These are phyloP conservation scores for Knoxdaviesia capensis DNA, from an alignment of 2,329 filamentous ascomycete genomes.

Conservation along the genomic window DNA sequence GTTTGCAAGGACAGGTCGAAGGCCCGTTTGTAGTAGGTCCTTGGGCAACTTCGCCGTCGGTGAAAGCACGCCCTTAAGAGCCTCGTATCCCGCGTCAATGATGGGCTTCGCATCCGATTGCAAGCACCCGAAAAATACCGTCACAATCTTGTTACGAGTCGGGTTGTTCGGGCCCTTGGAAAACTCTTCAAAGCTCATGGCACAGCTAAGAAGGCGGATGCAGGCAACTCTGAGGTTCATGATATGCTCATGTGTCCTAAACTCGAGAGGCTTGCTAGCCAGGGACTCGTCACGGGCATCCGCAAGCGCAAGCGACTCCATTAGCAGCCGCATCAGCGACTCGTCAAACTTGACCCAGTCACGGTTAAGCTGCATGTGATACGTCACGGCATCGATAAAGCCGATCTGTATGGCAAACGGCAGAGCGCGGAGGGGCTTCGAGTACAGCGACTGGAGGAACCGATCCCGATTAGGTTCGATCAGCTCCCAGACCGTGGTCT, in stretches of 20 bases:
- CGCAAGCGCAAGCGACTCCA: constrained; percentile 83
- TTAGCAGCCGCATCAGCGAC: constrained; percentile 68
- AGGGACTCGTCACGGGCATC: constrained; percentile 89
- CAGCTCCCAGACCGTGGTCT: constrained; percentile 68
- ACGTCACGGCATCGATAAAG: constrained; percentile 94
- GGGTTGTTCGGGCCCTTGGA: constrained; percentile 47
- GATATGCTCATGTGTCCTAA: constrained; percentile 88
- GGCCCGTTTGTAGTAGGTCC: constrained; percentile 80
- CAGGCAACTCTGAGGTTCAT: constrained; percentile 83
- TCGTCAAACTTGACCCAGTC: constrained; percentile 88
- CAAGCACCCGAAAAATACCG: constrained; percentile 93
- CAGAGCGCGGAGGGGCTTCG: constrained; percentile 79
- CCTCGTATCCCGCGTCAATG: constrained; percentile 82
- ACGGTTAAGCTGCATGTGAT: constrained; percentile 73
- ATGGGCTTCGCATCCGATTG: constrained; percentile 87
- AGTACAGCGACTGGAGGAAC: constrained; percentile 78
- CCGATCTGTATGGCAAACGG: constrained; percentile 94
- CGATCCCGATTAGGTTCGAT: constrained; percentile 80
- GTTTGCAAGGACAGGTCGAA: constrained; percentile 90
- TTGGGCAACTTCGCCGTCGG: constrained; percentile 87
- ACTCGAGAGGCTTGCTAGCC: constrained; percentile 81
- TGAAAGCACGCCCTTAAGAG: constrained; percentile 68
- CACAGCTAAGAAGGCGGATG: constrained; percentile 78
- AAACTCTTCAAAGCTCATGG: constrained; percentile 86
- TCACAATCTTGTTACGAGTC: constrained; percentile 55